These are phyloP conservation scores for Didymella arachidicola DNA, from an alignment of 2,329 filamentous ascomycete genomes.

Conservation along the genomic window DNA sequence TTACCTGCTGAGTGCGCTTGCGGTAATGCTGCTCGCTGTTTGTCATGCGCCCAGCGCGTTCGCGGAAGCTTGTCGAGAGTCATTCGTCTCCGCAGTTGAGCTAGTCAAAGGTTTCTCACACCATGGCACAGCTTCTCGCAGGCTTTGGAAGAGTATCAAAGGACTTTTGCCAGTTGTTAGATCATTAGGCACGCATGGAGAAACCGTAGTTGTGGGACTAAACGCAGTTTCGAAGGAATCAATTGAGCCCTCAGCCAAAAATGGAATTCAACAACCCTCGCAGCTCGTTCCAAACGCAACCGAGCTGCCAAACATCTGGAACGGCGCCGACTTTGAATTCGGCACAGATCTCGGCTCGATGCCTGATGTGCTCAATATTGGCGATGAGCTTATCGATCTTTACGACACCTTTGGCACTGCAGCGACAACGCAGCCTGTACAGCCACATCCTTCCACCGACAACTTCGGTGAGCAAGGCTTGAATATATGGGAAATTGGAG, in stretches of 20 bases:
- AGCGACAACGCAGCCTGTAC: constrained; percentile 2
- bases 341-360: constrained; percentile 14
- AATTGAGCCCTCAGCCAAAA: neutral
- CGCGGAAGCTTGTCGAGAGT: constrained; percentile 26
- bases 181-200: constrained; percentile 18
- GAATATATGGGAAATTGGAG: constrained; percentile 18
- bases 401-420: constrained; percentile 23
- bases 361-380: constrained; percentile 27
- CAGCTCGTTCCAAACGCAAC: neutral
- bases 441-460: constrained; percentile 1
- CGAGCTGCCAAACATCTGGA: constrained; percentile 11
- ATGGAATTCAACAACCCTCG: neutral
- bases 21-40: constrained; percentile 29
- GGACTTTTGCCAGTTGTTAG: constrained; percentile 29
- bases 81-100: constrained; percentile 30
- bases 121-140: constrained; percentile 27
- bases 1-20: constrained; percentile 31
- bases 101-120: constrained; percentile 32
- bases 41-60: constrained; percentile 32
- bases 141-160: constrained; percentile 32
- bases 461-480: constrained; percentile 19
- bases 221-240: neutral
- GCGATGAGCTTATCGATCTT: constrained; percentile 21
- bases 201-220: neutral
- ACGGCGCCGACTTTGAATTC: constrained; percentile 3